phyloP scores from a whole-genome alignment of 805 yeast genomes.

The Saccharomycopsis sp. region DNA sequence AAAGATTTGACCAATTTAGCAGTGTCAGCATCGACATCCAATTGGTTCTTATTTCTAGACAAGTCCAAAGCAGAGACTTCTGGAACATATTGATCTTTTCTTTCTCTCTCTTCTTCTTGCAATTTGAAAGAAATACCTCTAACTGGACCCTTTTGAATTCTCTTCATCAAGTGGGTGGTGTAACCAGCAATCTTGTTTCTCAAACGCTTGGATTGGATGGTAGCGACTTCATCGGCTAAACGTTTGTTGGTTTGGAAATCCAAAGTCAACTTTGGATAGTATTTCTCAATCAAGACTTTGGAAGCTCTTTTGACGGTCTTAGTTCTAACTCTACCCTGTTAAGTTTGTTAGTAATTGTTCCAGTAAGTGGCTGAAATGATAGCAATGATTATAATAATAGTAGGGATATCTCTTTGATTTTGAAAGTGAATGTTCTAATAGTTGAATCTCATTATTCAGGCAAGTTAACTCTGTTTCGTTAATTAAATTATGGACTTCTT shows the following conservation, averaged over 20 bases:
- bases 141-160: conserved; percentile 99
- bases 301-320: conserved; percentile 99
- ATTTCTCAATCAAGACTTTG: conserved; percentile 98
- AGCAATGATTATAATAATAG: no score
- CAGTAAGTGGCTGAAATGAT: background rate
- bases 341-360: background rate
- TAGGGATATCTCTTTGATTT: no score
- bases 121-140: conserved; percentile 99
- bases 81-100: conserved; percentile 99
- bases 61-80: conserved; percentile 99
- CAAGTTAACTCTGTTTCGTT: no score
- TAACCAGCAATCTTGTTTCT: conserved; percentile 99
- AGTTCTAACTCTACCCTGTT: conserved; percentile 99
- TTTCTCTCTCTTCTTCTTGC: conserved; percentile 99
- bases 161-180: conserved; percentile 99
- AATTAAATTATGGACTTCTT: no score
- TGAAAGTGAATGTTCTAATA: no score
- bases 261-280: conserved; percentile 98
- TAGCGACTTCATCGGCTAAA: conserved; percentile 96
- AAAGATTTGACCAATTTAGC: conserved; percentile 89
- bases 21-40: conserved; percentile 96
- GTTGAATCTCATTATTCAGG: no score
- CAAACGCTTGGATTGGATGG: conserved; percentile 98
- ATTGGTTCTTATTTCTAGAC: conserved; percentile 90
- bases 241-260: conserved; percentile 99